A percentile compares a stretch with the other conserved stretches of the same genome.
phyloP scores from a whole-genome alignment of 1,284 basidiomycete species.

The Puccinia triticina region DNA sequence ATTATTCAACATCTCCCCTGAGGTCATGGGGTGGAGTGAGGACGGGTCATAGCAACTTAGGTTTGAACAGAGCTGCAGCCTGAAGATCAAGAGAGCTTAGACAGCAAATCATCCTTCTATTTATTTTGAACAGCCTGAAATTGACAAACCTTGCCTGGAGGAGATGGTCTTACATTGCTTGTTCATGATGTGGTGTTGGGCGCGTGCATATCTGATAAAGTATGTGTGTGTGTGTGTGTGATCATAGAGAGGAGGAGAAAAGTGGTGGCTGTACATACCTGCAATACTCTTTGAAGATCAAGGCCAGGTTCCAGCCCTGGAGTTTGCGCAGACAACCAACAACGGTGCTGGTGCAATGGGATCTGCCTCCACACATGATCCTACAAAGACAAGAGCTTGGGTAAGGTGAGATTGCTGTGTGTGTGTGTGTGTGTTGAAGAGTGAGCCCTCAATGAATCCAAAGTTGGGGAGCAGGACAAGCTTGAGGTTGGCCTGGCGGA shows the following conservation, averaged over 20 bases:
- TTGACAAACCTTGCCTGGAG: too few relatives aligned
- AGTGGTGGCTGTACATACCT: background rate
- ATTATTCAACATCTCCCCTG: too few relatives aligned
- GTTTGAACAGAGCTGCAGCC: too few relatives aligned
- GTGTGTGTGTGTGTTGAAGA: constrained; percentile 1
- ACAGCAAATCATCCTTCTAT: too few relatives aligned
- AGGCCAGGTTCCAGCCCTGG: constrained; percentile 65
- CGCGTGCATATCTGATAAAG: constrained; percentile 32
- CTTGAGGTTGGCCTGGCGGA: constrained; percentile 24
- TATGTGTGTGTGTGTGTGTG: background rate
- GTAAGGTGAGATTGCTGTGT: too few relatives aligned
- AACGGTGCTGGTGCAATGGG: constrained; percentile 66
- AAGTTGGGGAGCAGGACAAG: constrained; percentile 40
- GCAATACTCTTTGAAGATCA: constrained; percentile 63
- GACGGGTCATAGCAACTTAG: too few relatives aligned
- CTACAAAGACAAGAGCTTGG: too few relatives aligned
- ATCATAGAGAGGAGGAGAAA: background rate
- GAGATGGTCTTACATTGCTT: constrained; percentile 21
- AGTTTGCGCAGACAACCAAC: constrained; percentile 65
- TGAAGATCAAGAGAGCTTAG: too few relatives aligned
- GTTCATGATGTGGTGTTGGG: constrained; percentile 49
- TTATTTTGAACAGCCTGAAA: too few relatives aligned
- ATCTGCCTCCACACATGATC: constrained; percentile 53
- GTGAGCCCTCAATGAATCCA: constrained; percentile 27
- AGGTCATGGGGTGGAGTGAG: too few relatives aligned